phyloP scores from a whole-genome alignment of 352 stramenopile species.

The Phytopythium vexans region DNA sequence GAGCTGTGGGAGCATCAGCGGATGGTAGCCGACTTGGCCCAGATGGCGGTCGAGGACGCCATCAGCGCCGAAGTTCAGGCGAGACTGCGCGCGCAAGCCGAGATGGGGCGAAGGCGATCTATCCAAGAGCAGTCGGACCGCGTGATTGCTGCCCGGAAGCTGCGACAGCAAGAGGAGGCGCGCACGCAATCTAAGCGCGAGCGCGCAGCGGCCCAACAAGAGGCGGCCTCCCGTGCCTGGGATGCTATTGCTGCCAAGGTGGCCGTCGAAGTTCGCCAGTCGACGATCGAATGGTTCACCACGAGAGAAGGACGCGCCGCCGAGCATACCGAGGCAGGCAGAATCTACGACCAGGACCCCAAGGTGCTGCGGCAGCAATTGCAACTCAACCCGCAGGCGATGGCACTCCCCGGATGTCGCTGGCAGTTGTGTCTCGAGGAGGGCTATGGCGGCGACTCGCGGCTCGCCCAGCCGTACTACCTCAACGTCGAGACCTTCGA shows the following conservation, averaged over 20 bases:
- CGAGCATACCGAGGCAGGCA: slow-evolving; percentile 31
- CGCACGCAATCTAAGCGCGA: slow-evolving; percentile 37
- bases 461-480: slow-evolving; percentile 64
- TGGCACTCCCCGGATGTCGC: slow-evolving; percentile 29
- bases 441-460: slow-evolving; percentile 32
- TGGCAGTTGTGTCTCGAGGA: slow-evolving; percentile 63
- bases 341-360: slow-evolving; percentile 57
- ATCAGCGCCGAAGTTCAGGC: slow-evolving; percentile 26
- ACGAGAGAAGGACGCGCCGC: slow-evolving; percentile 23
- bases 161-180: slow-evolving; percentile 51
- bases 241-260: slow-evolving; percentile 39
- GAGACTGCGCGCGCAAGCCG: slow-evolving; percentile 16
- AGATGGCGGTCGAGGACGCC: slow-evolving; percentile 51
- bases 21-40: slow-evolving; percentile 20
- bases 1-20: slow-evolving; percentile 25
- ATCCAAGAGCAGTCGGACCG: slow-evolving; percentile 44
- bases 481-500: slow-evolving; percentile 59
- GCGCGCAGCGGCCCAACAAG: slow-evolving; percentile 23
- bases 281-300: slow-evolving; percentile 43
- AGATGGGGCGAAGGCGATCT: slow-evolving; percentile 28
- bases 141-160: slow-evolving; percentile 40
- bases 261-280: slow-evolving; percentile 31
- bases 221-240: slow-evolving; percentile 44
- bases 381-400: slow-evolving; percentile 27
- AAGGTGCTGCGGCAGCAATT: slow-evolving; percentile 41